Evolutionary conservation across 2,329 filamentous ascomycete genomes (phyloP).

Genomic region (Cordyceps tenuipes): DNA sequence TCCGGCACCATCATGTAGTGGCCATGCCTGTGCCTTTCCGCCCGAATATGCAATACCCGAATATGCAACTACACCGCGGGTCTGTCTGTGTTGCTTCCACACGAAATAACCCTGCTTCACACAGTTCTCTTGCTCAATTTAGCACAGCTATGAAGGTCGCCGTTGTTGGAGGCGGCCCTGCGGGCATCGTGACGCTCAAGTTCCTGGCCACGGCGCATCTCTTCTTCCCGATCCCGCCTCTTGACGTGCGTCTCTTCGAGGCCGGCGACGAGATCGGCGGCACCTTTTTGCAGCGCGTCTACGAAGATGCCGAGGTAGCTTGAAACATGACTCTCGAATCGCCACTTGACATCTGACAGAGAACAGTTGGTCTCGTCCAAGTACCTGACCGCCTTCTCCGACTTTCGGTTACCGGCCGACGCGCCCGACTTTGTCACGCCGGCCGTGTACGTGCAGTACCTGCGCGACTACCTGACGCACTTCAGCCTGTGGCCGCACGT

Average conservation of each 20-base stretch:
- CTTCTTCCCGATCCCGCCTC: slow-evolving; percentile 27
- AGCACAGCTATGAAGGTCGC: slow-evolving; percentile 29
- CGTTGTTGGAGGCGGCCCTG: slow-evolving; percentile 35
- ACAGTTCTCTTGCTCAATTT: neutral
- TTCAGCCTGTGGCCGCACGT: slow-evolving; percentile 33
- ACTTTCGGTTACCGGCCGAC: slow-evolving; percentile 34
- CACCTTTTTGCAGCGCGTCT: slow-evolving; percentile 38
- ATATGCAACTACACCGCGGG: no score
- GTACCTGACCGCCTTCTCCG: slow-evolving; percentile 42
- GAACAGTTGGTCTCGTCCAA: slow-evolving; percentile 38
- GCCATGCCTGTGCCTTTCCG: no score
- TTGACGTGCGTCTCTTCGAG: slow-evolving; percentile 38
- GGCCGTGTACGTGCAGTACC: slow-evolving; percentile 33
- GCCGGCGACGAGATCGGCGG: slow-evolving; percentile 35
- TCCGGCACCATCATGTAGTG: no score
- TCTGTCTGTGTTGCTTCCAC: neutral
- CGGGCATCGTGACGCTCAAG: slow-evolving; percentile 33
- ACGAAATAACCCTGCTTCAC: neutral
- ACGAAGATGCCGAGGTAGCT: slow-evolving; percentile 37
- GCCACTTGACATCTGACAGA: neutral
- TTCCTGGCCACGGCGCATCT: slow-evolving; percentile 30
- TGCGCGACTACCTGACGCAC: slow-evolving; percentile 30
- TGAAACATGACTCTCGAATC: neutral
- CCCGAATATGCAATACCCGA: no score
- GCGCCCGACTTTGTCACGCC: slow-evolving; percentile 37